phyloP scores from a whole-genome alignment of 768 basidiomycete genomes.

The Boletus insuetus region DNA sequence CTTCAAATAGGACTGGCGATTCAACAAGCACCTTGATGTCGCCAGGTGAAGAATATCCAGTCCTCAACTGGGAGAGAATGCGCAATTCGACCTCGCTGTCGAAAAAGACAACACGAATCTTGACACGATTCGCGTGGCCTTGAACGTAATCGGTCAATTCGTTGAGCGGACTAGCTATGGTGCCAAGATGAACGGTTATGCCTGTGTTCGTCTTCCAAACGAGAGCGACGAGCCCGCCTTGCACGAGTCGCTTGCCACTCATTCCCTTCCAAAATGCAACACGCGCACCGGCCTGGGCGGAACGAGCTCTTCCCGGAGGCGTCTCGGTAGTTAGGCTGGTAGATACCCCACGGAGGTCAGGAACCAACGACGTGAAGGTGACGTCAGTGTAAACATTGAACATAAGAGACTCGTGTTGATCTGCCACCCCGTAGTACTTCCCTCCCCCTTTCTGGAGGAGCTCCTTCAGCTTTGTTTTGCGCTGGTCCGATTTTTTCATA shows the following conservation, averaged over 20 bases:
- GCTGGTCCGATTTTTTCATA: constrained; percentile 21
- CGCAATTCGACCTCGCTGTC: constrained; percentile 54
- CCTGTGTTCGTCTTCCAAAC: constrained; percentile 40
- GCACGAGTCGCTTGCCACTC: constrained; percentile 55
- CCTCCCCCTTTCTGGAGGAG: constrained; percentile 56
- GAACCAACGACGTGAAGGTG: constrained; percentile 42
- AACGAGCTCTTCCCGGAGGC: constrained; percentile 56
- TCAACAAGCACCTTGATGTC: constrained; percentile 49
- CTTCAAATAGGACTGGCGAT: constrained; percentile 63
- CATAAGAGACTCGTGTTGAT: constrained; percentile 46
- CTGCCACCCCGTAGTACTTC: constrained; percentile 46
- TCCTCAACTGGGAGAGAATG: constrained; percentile 38
- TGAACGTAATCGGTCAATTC: constrained; percentile 49
- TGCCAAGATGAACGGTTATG: constrained; percentile 53
- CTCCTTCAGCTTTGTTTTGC: constrained; percentile 40
- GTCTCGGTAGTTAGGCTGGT: constrained; percentile 46
- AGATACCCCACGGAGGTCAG: constrained; percentile 53
- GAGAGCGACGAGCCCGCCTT: constrained; percentile 64
- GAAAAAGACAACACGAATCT: constrained; percentile 54
- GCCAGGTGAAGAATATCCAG: constrained; percentile 23
- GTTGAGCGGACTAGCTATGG: constrained; percentile 38
- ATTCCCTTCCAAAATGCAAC: constrained; percentile 60
- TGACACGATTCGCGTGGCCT: constrained; percentile 32
- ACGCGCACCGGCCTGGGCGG: constrained; percentile 37
- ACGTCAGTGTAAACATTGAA: constrained; percentile 64